Conservation (phyloP, 139 green algal genomes). For the Marvania coccoides region DNA sequence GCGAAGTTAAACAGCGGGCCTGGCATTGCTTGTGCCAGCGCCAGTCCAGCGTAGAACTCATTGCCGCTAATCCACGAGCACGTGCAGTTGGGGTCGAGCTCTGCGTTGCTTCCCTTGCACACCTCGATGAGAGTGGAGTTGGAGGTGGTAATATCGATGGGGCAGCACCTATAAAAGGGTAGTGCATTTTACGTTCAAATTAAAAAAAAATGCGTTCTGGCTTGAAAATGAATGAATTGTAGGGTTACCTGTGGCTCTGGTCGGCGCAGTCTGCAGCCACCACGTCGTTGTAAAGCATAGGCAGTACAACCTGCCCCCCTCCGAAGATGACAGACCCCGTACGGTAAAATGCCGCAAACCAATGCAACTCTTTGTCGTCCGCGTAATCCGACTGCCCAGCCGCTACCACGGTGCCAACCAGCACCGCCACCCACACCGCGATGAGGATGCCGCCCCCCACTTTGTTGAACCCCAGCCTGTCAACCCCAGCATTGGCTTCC, state of each 20-base stretch:
- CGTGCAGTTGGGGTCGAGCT: neutral
- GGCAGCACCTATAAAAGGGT: constrained; percentile 10
- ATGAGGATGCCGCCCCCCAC: constrained; percentile 45
- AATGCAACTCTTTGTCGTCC: constrained; percentile 51
- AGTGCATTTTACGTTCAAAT: too few relatives aligned
- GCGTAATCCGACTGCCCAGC: constrained; percentile 30
- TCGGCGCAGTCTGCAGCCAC: constrained; percentile 35
- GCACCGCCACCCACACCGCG: constrained; percentile 46
- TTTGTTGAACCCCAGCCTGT: constrained; percentile 54
- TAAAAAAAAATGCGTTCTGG: too few relatives aligned
- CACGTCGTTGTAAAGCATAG: constrained; percentile 75
- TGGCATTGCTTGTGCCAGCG: constrained; percentile 58
- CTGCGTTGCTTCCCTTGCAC: neutral
- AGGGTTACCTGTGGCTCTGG: too few relatives aligned
- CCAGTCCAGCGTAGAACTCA: constrained; percentile 79
- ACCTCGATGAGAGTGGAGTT: neutral
- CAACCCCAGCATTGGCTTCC: constrained; percentile 21
- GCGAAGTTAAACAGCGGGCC: constrained; percentile 95
- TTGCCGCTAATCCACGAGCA: constrained; percentile 69
- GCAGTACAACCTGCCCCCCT: constrained; percentile 88
- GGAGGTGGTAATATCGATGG: neutral
- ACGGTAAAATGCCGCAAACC: constrained; percentile 82
- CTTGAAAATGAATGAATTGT: too few relatives aligned
- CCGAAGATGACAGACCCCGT: constrained; percentile 90
- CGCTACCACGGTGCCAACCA: constrained; percentile 31